Evolutionary conservation across 2,329 filamentous ascomycete genomes (phyloP), one percentile per base, ranked within the genome.

Genomic region (Geosmithia flava): DNA sequence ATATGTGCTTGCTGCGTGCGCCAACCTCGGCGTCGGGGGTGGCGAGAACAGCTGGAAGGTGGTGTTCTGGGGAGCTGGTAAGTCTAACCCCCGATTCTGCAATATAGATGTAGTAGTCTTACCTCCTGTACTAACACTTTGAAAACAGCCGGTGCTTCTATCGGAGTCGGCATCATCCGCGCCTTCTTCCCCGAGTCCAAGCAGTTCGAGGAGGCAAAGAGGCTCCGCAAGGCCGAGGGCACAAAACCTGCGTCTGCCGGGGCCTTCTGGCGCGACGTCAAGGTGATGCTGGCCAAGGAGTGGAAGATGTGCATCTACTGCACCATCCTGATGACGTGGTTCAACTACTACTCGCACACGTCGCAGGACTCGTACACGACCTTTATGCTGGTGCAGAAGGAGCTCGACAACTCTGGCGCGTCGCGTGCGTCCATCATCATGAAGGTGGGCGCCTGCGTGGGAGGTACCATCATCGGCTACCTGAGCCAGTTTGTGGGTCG

Each of bases 351-450:
- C 68, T 85, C 81, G 46, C 86, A 91, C 68, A 87, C 84, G 2
- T 83, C 80, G 20, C 85, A 91, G 62, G 86, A 91, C 66, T 83
- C 77, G 45, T 90, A 89, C 68, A 88, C 85, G 0, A 89, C 85
- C 3, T 88, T 89, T 60, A 84, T 90, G 81, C 70, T 83, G 40
- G 74, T 74, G 4, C 75, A 87, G 55, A 89, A 90, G 64, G 78
- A 81, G 53, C 71, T 90, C 50, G 58, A 71, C 48, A 83, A 86
- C 56, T 59, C 68, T 1, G 72, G 71, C 1, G 82, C 85, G 4
- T 83, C 76, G 7, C 78, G 83, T n/a, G 84, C 84, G 16, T 83
- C 78, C n/a, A 89, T 90, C 54, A 64, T 90, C 50, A 88, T 87
- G 81, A 89, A 89, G 66, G 80, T 76, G 1, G 85, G 86, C 23